Evolutionary conservation across 805 yeast species (phyloP), one percentile per base, ranked within the genome.

Genomic region (Saccharomycopsis fodiens): DNA sequence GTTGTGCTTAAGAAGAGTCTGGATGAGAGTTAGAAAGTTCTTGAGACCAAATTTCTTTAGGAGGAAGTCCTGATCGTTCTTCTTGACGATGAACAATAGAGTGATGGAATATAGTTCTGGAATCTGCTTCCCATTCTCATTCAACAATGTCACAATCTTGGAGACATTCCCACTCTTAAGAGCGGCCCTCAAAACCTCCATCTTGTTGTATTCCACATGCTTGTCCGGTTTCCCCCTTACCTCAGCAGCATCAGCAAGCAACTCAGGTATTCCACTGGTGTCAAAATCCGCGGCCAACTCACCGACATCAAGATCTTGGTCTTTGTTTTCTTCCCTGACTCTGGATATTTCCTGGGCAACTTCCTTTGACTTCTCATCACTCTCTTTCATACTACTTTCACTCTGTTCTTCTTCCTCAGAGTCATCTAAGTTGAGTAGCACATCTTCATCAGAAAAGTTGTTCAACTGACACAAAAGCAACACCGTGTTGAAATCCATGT

Each of bases 41-140:
- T 21, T 64, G 66, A 13, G 73, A 70, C 1, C 85, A 78, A 4
- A 83, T 72, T 30, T 66, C 62, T 2, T 70, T 63, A 50, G 76
- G 13, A 51, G 72, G 2, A 79, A 62, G 2, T 66, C 67, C 35
- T 44, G 47, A 15, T 49, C 44, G 29, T 51, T 45, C 23, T 35
- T 45, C 20, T 46, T 47, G 8, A 51, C 41, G 7, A 48, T 42
- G 32, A 76, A 79, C 31, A 74, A 70, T 45, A 89, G 63, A 43
- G 88, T 85, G 35, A 79, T 60, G 22, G 76, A 73, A 60, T 74
- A 85, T 17, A 89, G 65, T 44, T 78, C 82, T 0, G 83, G 82
- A 22, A 81, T 82, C 4, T 64, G 57, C 2, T 69, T 72, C 0
- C 88, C 91, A 58, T 78, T 76, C 46, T 74, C 72, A 27, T 72